Evolutionary conservation across 805 yeast genomes (phyloP).

Genomic region (Ogataea allantospora): DNA sequence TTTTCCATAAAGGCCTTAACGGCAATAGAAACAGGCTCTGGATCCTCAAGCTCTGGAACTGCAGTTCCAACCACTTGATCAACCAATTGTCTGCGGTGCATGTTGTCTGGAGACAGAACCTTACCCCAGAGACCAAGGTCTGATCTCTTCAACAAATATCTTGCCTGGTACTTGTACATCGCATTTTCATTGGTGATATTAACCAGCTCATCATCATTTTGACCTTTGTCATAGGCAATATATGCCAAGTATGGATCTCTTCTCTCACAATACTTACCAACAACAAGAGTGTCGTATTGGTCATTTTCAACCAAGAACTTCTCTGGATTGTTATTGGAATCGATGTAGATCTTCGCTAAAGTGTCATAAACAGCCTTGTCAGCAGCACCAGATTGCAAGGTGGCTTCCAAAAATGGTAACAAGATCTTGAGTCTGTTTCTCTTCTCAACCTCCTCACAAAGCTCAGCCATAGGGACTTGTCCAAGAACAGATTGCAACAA

Average conservation of each 20-base stretch:
- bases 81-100: slow-evolving; percentile 85
- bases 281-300: slow-evolving; percentile 87
- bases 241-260: slow-evolving; percentile 98
- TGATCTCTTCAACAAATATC: slow-evolving; percentile 87
- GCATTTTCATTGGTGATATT: slow-evolving; percentile 93
- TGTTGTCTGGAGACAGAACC: slow-evolving; percentile 72
- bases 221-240: slow-evolving; percentile 95
- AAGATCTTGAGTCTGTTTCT: slow-evolving; percentile 90
- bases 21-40: slow-evolving; percentile 90
- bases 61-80: slow-evolving; percentile 97
- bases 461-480: slow-evolving; percentile 86
- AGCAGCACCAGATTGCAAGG: slow-evolving; percentile 76
- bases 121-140: slow-evolving; percentile 78
- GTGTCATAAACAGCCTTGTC: slow-evolving; percentile 94
- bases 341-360: slow-evolving; percentile 95
- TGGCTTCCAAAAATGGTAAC: slow-evolving; percentile 89
- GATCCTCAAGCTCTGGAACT: slow-evolving; percentile 88
- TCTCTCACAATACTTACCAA: slow-evolving; percentile 98
- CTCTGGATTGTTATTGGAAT: slow-evolving; percentile 96
- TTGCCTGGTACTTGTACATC: slow-evolving; percentile 99
- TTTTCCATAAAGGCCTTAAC: slow-evolving; percentile 96
- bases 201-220: slow-evolving; percentile 84
- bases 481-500: slow-evolving; percentile 85
- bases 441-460: slow-evolving; percentile 93
- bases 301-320: slow-evolving; percentile 90